phyloP scores from a whole-genome alignment of 2,329 filamentous ascomycete genomes.

The Blastomyces emzantsi region DNA sequence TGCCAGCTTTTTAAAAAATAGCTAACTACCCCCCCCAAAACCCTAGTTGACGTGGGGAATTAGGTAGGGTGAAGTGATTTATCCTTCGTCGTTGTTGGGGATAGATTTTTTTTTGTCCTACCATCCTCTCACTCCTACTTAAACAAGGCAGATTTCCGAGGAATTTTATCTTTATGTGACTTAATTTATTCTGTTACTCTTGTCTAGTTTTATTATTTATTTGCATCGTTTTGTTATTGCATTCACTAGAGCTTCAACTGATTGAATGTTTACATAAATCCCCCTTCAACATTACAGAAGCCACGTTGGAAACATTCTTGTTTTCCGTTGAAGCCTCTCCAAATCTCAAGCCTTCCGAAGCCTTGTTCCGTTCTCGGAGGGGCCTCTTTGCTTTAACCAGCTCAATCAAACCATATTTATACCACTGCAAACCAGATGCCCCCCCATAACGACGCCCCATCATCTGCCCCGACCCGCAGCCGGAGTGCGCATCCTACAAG shows the following conservation, averaged over 20 bases:
- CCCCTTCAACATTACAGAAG: neutral
- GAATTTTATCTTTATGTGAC: neutral
- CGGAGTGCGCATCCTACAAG: neutral
- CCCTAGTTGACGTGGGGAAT: neutral
- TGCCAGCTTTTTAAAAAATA: neutral
- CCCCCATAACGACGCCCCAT: conserved; percentile 8
- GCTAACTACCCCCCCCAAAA: neutral
- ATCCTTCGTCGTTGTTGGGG: neutral
- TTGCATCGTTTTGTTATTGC: neutral
- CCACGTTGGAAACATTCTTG: neutral
- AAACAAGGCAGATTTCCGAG: neutral
- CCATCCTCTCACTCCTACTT: neutral
- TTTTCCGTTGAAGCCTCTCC: too few species aligned
- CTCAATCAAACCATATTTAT: neutral
- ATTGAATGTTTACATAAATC: neutral
- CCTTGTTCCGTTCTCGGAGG: too few species aligned
- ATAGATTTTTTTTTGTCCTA: neutral
- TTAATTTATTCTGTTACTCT: neutral
- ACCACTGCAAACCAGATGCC: conserved; percentile 1
- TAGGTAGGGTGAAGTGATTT: neutral
- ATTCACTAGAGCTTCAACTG: neutral
- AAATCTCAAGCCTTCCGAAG: neutral
- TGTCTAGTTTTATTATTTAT: neutral
- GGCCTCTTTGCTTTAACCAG: neutral
- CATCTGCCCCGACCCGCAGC: neutral